Evolutionary conservation across 2,329 filamentous ascomycete genomes (phyloP), one percentile per base, ranked within the genome.

Genomic region (Fusarium verticillioides): DNA sequence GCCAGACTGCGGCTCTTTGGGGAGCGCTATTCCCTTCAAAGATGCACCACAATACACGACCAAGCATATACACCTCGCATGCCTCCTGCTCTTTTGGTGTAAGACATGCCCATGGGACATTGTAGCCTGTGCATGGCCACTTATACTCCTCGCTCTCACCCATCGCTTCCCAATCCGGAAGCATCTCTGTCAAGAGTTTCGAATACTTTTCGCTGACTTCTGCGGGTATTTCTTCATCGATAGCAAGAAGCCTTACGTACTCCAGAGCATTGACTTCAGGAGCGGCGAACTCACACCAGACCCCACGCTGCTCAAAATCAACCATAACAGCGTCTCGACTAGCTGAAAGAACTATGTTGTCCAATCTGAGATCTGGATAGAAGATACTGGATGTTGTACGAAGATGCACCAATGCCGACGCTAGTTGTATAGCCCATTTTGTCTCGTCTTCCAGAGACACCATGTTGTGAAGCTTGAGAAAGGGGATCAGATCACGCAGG

Each of bases 1-100:
- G 84, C 89, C 89, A 90, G 18, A 89, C 84, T 7, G 87, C 86
- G 5, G 86, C 85, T 68, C 84, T 84, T 74, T 91, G 87, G 4
- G 89, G 88, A 5, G 88, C 88, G 66, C 87, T 87, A 75, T 87
- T 85, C 26, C 87, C 88, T 77, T 91, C 89, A 63, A 91, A 91
- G 21, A 91, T 85, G 76, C 89, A 91, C 88, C 89, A 91, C 52
- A 91, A 81, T 32, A 90, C 83, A 43, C 89, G 84, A 10, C 88
- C 89, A 21, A 91, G 85, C 88, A 90, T 90, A 79, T 90, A 91
- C 3, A 90, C 88, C 77, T 89, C 87, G 26, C 88, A 88, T 0
- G 86, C 83, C 74, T 91, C 89, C 71, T 88, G 86, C 72, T 91
- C 89, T 7, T 67, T 68, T 3, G 79, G 78, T 19, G 82, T 85